phyloP scores from a whole-genome alignment of 2,329 filamentous ascomycete genomes.

The Aspergillus fijiensis region DNA sequence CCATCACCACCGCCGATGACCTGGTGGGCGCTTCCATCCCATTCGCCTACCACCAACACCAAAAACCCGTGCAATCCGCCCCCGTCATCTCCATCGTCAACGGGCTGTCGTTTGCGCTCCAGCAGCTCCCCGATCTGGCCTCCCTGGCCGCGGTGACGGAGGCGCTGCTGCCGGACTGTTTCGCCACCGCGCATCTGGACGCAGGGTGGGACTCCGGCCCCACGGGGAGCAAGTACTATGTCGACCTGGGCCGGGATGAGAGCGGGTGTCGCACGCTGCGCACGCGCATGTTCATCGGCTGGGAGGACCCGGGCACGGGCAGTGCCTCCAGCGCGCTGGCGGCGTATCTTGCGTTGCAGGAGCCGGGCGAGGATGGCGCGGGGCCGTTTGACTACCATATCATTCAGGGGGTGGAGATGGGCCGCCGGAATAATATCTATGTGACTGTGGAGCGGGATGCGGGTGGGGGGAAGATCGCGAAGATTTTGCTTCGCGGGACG shows the following conservation, averaged over 20 bases:
- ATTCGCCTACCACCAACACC: not conserved
- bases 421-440: constrained; percentile 34
- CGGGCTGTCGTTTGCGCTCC: constrained; percentile 56
- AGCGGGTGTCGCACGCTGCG: constrained; percentile 21
- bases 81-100: constrained; percentile 30
- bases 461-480: not conserved
- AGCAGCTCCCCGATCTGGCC: constrained; percentile 57
- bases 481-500: not conserved
- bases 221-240: not conserved
- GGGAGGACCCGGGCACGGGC: constrained; percentile 63
- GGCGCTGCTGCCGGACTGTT: not conserved
- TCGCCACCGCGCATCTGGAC: not conserved
- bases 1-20: not conserved
- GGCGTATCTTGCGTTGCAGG: constrained; percentile 50
- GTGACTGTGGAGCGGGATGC: not conserved
- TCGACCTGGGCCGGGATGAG: not conserved
- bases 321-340: constrained; percentile 57
- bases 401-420: constrained; percentile 65
- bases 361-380: constrained; percentile 25
- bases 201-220: not conserved
- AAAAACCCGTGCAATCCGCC: not conserved
- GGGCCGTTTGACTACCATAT: constrained; percentile 47
- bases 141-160: not conserved
- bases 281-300: not conserved
- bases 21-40: not conserved